Conservation (phyloP, 2,329 filamentous ascomycete species). For the Aspergillus hortae region DNA sequence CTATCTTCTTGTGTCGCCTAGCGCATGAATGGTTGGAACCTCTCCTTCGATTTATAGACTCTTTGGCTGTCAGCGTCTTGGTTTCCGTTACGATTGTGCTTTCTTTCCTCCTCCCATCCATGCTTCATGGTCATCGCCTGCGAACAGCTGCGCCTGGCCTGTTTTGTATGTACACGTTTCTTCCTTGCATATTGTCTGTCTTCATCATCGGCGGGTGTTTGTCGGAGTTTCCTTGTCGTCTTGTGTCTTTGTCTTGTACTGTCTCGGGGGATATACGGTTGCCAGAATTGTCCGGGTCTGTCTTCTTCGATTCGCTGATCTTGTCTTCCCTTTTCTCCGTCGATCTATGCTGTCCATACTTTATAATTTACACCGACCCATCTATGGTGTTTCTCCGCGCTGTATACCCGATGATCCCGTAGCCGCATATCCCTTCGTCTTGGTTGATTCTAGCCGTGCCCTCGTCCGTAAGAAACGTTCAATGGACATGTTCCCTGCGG, state of each 20-base stretch:
- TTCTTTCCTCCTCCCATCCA: not conserved
- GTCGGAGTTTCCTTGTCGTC: slow-evolving; percentile 1
- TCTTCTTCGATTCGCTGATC: not conserved
- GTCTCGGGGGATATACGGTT: slow-evolving; percentile 3
- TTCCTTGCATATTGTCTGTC: slow-evolving; percentile 11
- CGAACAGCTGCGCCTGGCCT: not conserved
- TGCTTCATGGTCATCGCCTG: not conserved
- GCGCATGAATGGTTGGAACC: no score
- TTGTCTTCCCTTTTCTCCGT: not conserved
- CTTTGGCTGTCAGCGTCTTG: slow-evolving; percentile 7
- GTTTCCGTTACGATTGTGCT: not conserved
- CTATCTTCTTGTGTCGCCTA: no score
- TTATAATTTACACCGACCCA: no score
- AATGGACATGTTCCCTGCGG: no score
- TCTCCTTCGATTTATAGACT: slow-evolving; percentile 10
- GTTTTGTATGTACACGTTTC: slow-evolving; percentile 7
- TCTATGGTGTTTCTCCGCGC: no score
- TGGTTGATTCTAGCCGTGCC: no score
- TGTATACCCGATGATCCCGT: no score
- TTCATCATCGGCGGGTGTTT: slow-evolving; percentile 14
- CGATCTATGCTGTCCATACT: no score
- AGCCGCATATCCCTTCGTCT: no score
- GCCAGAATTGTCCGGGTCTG: not conserved
- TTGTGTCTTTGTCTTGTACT: not conserved
- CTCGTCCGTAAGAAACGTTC: no score